A percentile compares a stretch with the other conserved stretches of the same genome.
Evolutionary conservation across 768 basidiomycete species (phyloP).

Genomic region (Daedaleopsis nitida): DNA sequence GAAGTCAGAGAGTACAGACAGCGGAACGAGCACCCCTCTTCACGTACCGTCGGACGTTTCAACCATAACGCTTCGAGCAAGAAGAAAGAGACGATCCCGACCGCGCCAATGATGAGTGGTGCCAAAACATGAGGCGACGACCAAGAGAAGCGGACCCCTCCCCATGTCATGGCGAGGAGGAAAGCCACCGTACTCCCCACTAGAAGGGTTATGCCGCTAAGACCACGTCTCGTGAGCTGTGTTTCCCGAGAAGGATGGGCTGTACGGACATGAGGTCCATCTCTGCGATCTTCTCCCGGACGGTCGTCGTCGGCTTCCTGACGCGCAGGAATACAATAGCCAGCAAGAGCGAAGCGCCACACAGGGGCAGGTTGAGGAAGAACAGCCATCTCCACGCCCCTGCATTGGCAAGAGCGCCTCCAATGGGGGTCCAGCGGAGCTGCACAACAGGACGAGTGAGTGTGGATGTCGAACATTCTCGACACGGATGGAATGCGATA

Average conservation of each 20-base stretch:
- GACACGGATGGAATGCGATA: neutral
- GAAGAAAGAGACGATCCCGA: conserved; percentile 34
- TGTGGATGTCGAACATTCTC: neutral
- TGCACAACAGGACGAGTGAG: neutral
- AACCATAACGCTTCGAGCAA: conserved; percentile 27
- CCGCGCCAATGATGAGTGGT: conserved; percentile 36
- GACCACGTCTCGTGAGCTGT: neutral
- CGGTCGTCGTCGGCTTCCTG: conserved; percentile 27
- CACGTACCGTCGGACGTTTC: conserved; percentile 22
- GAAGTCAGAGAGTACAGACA: neutral
- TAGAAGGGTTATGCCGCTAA: conserved; percentile 27
- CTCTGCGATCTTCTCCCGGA: conserved; percentile 29
- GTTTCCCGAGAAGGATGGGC: neutral
- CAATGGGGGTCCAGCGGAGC: conserved; percentile 32
- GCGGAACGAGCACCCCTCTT: neutral
- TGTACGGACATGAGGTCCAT: conserved; percentile 40
- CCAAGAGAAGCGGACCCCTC: conserved; percentile 39
- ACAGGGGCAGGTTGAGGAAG: conserved; percentile 19
- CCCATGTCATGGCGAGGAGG: conserved; percentile 31
- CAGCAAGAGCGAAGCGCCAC: conserved; percentile 5
- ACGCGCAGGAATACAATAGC: conserved; percentile 7
- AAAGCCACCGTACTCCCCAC: conserved; percentile 18
- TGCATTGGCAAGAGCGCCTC: conserved; percentile 24
- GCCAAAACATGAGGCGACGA: conserved; percentile 32
- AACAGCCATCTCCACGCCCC: conserved; percentile 20